Evolutionary conservation across 805 yeast species (phyloP).

Genomic region (Hanseniaspora meyeri): DNA sequence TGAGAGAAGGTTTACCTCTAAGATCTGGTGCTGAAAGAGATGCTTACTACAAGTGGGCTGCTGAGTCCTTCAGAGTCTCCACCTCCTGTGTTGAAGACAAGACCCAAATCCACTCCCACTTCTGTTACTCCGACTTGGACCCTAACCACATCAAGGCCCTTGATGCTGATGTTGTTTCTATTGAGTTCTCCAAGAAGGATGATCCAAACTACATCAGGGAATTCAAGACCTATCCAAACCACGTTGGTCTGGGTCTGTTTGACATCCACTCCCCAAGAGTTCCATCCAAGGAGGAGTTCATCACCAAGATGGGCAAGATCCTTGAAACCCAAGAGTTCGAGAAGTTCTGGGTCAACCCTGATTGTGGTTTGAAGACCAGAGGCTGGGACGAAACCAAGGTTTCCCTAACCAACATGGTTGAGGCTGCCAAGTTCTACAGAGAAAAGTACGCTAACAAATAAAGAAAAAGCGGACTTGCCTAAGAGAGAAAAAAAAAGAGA

Average conservation of each 20-base stretch:
- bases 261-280: slow-evolving; percentile 99
- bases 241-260: slow-evolving; percentile 97
- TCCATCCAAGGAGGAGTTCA: slow-evolving; percentile 94
- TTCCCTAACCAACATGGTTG: slow-evolving; percentile 96
- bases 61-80: slow-evolving; percentile 98
- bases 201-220: slow-evolving; percentile 96
- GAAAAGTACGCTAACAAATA: slow-evolving; percentile 34
- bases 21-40: slow-evolving; percentile 95
- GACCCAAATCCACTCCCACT: slow-evolving; percentile 98
- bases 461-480: slow-evolving; percentile 7
- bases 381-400: slow-evolving; percentile 96
- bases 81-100: slow-evolving; percentile 92
- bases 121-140: slow-evolving; percentile 99
- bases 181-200: slow-evolving; percentile 99
- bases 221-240: slow-evolving; percentile 97
- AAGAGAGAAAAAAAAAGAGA: background rate
- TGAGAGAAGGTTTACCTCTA: slow-evolving; percentile 99
- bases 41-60: slow-evolving; percentile 96
- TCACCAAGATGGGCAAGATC: slow-evolving; percentile 84
- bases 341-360: slow-evolving; percentile 99
- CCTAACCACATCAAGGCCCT: slow-evolving; percentile 98
- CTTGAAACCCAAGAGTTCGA: slow-evolving; percentile 94
- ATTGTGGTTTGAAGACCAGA: slow-evolving; percentile 99
- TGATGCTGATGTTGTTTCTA: slow-evolving; percentile 98
- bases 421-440: slow-evolving; percentile 95